Base-by-base conservation (phyloP, 768 basidiomycete genomes). In the Tricholomella constricta region DNA sequence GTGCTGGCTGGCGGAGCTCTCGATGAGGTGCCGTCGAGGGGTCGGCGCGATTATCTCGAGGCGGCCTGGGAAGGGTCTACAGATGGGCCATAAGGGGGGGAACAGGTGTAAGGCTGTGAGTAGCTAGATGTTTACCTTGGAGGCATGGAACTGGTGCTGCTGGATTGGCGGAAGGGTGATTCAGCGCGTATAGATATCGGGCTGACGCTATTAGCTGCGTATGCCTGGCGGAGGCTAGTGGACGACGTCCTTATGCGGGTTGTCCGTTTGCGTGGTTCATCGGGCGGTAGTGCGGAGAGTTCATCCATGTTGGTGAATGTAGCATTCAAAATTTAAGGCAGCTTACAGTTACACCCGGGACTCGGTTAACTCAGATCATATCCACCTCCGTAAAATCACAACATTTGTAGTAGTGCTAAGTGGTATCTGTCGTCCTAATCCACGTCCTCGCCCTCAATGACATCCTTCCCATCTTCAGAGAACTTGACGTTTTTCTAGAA, bases 401-500 rank as follows among this genome's bases (percentile, higher is more conserved):
- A 17, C 7, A 19, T n/a, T 17, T 37, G 36, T 37, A 37, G n/a
- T 37, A 37, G n/a, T 17, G 17, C 22, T 42, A 25, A 4, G 14
- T 10, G 6, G 31, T 32, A 3, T 32, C 20, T 35, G n/a, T 47
- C 19, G 6, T 40, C 15, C 49, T 54, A 63, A 37, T 80, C 75
- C 6, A 78, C 55, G 59, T 85, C 84, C 52, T 82, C 68, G 19
- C 87, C 87, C 60, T 88, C 86, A 45, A 88, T 57, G 1, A 91
- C 78, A 10, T 60, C 75, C 66, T 89, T 86, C 31, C 91, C 91
- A 59, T 93, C 90, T 53, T 82, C 80, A 0, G 89, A 89, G 53
- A 93, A 85, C 61, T 83, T 87, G 43, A 92, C 82, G 59, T 89
- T 89, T 45, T 85, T 79, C 87, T 91, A 32, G 31, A 32, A 32